phyloP scores from a whole-genome alignment of 2,329 filamentous ascomycete species.

The Gnomoniopsis sp. region DNA sequence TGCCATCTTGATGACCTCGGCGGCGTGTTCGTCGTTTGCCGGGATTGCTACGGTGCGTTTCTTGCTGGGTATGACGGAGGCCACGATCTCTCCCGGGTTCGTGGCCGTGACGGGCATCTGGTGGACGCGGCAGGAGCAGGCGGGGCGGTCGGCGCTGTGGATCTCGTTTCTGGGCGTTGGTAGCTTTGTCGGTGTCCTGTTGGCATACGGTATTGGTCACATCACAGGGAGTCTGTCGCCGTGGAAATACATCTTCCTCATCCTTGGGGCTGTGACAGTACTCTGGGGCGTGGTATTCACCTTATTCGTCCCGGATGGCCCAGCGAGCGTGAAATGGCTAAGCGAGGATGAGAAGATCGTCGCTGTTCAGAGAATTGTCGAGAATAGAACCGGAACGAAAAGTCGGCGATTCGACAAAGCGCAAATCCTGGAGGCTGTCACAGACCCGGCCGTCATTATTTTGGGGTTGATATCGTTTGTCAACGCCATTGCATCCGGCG shows the following conservation, averaged over 20 bases:
- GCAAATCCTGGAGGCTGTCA: constrained; percentile 23
- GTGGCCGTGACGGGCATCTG: constrained; percentile 36
- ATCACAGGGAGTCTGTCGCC: constrained; percentile 26
- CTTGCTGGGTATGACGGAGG: constrained; percentile 35
- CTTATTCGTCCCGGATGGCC: constrained; percentile 22
- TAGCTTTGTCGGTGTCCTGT: constrained; percentile 30
- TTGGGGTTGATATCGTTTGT: constrained; percentile 26
- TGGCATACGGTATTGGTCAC: constrained; percentile 33
- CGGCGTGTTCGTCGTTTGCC: constrained; percentile 29
- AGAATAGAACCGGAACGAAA: constrained; percentile 27
- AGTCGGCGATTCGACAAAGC: constrained; percentile 22
- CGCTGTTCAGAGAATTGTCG: constrained; percentile 26
- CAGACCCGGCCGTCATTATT: constrained; percentile 23
- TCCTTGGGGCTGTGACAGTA: constrained; percentile 30
- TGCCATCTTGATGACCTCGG: constrained; percentile 28
- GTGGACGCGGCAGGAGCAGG: constrained; percentile 36
- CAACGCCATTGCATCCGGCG: constrained; percentile 25
- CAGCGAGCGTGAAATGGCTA: constrained; percentile 27
- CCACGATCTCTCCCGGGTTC: constrained; percentile 31
- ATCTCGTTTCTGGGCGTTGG: constrained; percentile 36
- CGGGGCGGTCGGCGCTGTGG: constrained; percentile 33
- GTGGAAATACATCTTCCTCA: constrained; percentile 34
- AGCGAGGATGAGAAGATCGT: constrained; percentile 27
- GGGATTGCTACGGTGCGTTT: constrained; percentile 33
- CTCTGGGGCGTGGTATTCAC: constrained; percentile 19